Evolutionary conservation across 352 stramenopile genomes (phyloP).

Genomic region (Phytophthora citricola): DNA sequence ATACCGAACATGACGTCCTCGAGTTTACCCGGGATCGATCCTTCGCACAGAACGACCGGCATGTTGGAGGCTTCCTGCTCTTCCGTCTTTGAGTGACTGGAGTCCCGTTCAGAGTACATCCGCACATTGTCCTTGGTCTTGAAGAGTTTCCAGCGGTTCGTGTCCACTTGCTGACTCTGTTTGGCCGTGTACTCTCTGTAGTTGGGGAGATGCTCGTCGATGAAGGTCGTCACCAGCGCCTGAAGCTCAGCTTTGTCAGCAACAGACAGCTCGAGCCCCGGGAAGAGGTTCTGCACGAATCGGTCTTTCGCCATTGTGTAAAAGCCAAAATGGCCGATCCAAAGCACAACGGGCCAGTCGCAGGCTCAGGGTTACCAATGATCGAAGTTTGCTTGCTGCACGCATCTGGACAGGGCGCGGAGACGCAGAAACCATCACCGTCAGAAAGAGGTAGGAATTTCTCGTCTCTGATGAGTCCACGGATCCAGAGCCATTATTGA

Average conservation of each 20-base stretch:
- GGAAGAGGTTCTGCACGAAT: conserved; percentile 37
- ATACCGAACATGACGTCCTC: conserved; percentile 56
- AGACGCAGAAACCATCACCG: conserved; percentile 17
- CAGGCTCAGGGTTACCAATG: conserved; percentile 18
- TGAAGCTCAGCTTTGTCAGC: conserved; percentile 39
- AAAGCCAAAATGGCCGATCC: conserved; percentile 32
- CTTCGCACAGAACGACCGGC: conserved; percentile 36
- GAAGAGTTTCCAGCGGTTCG: conserved; percentile 42
- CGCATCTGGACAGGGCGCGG: conserved; percentile 18
- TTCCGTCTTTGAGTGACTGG: not conserved
- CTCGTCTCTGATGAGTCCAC: conserved; percentile 26
- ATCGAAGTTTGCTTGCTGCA: conserved; percentile 12
- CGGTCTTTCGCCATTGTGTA: conserved; percentile 36
- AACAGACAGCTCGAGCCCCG: conserved; percentile 27
- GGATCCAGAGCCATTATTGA: not conserved
- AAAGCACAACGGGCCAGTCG: conserved; percentile 12
- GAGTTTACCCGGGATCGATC: conserved; percentile 38
- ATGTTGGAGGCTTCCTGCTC: conserved; percentile 25
- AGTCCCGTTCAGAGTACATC: conserved; percentile 35
- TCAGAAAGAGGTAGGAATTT: conserved; percentile 30
- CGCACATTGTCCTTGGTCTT: conserved; percentile 39
- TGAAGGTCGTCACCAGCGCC: conserved; percentile 33
- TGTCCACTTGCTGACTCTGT: conserved; percentile 37
- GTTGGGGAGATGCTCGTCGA: conserved; percentile 42
- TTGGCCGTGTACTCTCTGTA: conserved; percentile 38